Base-by-base conservation (phyloP, 2,329 filamentous ascomycete species). In the Aspergillus spinulosporus region DNA sequence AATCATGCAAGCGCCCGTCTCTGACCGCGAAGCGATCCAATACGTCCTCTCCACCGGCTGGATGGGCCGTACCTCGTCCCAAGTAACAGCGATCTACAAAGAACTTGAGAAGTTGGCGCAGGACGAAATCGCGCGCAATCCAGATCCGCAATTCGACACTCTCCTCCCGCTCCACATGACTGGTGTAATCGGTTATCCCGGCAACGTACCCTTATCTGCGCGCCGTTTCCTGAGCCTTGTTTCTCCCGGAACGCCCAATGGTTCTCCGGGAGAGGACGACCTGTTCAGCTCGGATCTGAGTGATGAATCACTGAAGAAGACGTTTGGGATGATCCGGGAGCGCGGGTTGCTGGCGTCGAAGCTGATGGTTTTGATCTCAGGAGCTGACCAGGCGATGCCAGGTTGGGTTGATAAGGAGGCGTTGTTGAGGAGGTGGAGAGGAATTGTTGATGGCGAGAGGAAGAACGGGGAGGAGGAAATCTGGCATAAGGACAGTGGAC, bases 1-100 rank as follows among this genome's bases (percentile, higher is more conserved):
- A 36, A 88, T 96, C 36, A 76, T 96, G 58, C 92, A 96, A 69
- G 90, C 88, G 0, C 86, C 89, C 0, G 87, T 93, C 2, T 90
- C 85, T 1, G 91, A 96, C 69, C 81, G 90, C 14, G 88, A 95
- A 69, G 84, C 82, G 1, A 72, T 81, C 8, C 75, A 84, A 52
- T 74, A 67, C 55, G 63, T 63, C 0, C 56, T 74, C 14, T 64
- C 57, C 21, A 40, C 61, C 47, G 68, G 68, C 2, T 63, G 70
- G 45, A 64, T 67, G 2, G 64, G 60, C 4, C 65, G 60, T 49
- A 61, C 62, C 3, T 60, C 66, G 3, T 49, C 47, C 2, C 61
- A 71, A 54, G 60, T 67, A 11, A 58, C 59, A 7, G 61, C 59
- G 11, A 50, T 70, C 1, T 76, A 70, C 45, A 63, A 70, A 40